Percentiles rank a stretch among this genome's conserved stretches.
These are phyloP conservation scores for Leishmania turanica DNA, from an alignment of 208 protist genomes.

Conservation along the genomic window DNA sequence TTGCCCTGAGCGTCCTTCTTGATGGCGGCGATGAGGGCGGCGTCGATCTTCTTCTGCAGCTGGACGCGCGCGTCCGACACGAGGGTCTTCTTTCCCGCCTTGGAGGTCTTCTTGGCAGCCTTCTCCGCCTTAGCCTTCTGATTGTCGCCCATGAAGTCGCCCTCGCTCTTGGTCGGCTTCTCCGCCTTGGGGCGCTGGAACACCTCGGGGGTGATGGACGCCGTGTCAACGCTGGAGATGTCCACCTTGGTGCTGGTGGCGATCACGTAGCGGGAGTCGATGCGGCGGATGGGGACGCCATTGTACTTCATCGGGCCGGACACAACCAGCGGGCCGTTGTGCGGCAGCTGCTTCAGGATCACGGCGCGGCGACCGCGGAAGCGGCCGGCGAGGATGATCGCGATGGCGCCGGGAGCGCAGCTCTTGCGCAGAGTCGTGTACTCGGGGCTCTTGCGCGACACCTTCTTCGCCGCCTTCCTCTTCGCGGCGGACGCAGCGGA, in stretches of 20 bases:
- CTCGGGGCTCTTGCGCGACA: constrained; percentile 50
- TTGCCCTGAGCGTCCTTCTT: constrained; percentile 74
- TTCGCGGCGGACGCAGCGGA: constrained; percentile 62
- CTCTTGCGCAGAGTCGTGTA: constrained; percentile 61
- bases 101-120: constrained; percentile 73
- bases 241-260: constrained; percentile 98
- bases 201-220: constrained; percentile 62
- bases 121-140: constrained; percentile 72
- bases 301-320: constrained; percentile 97
- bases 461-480: constrained; percentile 61
- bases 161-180: constrained; percentile 83
- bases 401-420: constrained; percentile 46
- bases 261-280: constrained; percentile 98
- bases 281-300: constrained; percentile 98
- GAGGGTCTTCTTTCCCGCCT: constrained; percentile 60
- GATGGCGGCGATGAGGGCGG: constrained; percentile 73
- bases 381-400: constrained; percentile 94
- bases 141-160: constrained; percentile 87
- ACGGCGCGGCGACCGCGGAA: constrained; percentile 98
- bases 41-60: constrained; percentile 82
- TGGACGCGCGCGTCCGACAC: constrained; percentile 72
- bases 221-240: constrained; percentile 85
- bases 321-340: constrained; percentile 96
- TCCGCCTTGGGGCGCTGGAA: constrained; percentile 73
- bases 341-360: constrained; percentile 97